Evolutionary conservation across 192 early-diverging fungal species (phyloP).

Genomic region (Coemansia sp.): DNA sequence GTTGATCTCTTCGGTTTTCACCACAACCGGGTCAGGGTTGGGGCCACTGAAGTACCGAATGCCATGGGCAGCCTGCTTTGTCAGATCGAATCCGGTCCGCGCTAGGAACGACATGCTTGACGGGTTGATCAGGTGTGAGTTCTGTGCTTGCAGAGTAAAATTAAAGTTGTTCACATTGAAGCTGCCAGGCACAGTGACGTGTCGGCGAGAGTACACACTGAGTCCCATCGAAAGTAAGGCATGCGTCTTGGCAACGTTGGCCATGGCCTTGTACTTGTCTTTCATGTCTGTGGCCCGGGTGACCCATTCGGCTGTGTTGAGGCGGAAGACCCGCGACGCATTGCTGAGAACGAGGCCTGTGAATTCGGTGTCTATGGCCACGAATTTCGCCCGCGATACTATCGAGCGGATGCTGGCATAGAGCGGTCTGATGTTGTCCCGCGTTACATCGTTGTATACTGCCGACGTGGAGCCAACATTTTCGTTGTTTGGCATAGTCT

Average conservation of each 20-base stretch:
- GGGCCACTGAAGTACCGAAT: slow-evolving; percentile 74
- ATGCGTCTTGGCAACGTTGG: slow-evolving; percentile 68
- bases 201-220: slow-evolving; percentile 30
- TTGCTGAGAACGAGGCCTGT: slow-evolving; percentile 69
- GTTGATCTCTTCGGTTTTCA: slow-evolving; percentile 32
- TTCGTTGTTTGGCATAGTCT: background rate
- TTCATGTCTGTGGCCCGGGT: slow-evolving; percentile 68
- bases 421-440: slow-evolving; percentile 57
- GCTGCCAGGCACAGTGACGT: slow-evolving; percentile 40
- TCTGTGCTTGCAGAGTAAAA: slow-evolving; percentile 57
- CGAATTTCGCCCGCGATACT: slow-evolving; percentile 62
- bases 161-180: slow-evolving; percentile 64
- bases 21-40: slow-evolving; percentile 39
- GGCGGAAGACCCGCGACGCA: slow-evolving; percentile 21
- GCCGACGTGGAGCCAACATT: slow-evolving; percentile 22
- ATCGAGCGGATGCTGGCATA: slow-evolving; percentile 48
- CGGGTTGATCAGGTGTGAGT: slow-evolving; percentile 67
- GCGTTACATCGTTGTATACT: slow-evolving; percentile 68
- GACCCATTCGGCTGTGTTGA: slow-evolving; percentile 42
- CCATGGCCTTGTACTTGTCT: slow-evolving; percentile 76
- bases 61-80: slow-evolving; percentile 69
- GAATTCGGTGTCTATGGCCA: slow-evolving; percentile 91
- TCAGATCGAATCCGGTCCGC: slow-evolving; percentile 85
- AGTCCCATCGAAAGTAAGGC: slow-evolving; percentile 86
- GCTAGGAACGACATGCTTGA: slow-evolving; percentile 76